Conservation (phyloP, 768 basidiomycete species). For the Naganishia randhawae region DNA sequence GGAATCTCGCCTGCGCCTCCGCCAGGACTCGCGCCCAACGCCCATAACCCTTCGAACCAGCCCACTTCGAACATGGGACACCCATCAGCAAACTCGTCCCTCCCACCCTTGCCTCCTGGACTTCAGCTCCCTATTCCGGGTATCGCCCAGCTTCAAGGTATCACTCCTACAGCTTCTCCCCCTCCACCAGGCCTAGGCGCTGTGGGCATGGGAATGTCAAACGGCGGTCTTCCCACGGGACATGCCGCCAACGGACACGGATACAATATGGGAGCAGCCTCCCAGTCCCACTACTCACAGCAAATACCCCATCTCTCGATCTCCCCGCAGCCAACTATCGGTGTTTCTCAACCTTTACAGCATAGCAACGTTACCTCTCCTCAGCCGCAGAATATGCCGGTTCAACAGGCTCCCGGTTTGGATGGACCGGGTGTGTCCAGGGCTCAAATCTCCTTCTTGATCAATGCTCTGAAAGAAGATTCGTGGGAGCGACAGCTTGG, state of each 20-base stretch:
- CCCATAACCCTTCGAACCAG: neutral
- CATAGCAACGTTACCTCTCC: constrained; percentile 9
- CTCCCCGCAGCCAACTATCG: constrained; percentile 16
- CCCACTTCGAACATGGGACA: constrained; percentile 1
- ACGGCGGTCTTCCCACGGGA: neutral
- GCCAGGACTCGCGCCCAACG: constrained; percentile 13
- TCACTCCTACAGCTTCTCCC: constrained; percentile 14
- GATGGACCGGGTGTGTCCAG: constrained; percentile 39
- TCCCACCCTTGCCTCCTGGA: constrained; percentile 9
- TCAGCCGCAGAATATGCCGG: neutral
- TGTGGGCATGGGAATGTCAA: constrained; percentile 14
- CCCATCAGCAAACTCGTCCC: neutral
- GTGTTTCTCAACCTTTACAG: neutral
- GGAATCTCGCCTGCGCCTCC: constrained; percentile 21
- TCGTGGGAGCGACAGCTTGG: constrained; percentile 89
- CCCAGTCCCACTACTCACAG: constrained; percentile 1
- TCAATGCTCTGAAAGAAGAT: constrained; percentile 93
- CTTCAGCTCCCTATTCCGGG: constrained; percentile 13
- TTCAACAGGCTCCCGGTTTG: neutral
- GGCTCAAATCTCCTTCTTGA: constrained; percentile 91
- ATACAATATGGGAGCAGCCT: constrained; percentile 1
- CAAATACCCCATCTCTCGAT: neutral
- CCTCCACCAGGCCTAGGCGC: constrained; percentile 11
- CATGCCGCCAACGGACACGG: constrained; percentile 10
- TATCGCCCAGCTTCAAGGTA: constrained; percentile 17